Base-by-base conservation (phyloP, 257 asterid genomes). In the Datura wrightii region DNA sequence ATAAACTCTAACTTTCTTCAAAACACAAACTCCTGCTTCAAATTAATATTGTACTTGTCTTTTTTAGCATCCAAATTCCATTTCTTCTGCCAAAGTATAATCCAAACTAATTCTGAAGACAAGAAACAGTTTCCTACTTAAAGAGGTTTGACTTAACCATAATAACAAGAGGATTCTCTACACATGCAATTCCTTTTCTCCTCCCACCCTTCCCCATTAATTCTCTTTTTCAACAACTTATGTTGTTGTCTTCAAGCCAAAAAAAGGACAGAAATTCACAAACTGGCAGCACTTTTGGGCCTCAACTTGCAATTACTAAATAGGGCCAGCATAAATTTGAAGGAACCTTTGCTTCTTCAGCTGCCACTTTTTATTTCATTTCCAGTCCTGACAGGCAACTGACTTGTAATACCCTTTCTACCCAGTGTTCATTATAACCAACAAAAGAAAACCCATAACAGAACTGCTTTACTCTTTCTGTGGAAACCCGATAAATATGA, bases 301-400 rank as follows among this genome's bases (percentile, higher is more conserved):
- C 36, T 2, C 53, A 69, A 39, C 52, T 69, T 41, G 79, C 79
- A 69, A 74, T 74, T 74, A 74, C 59, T 19, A 74, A 48, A 50
- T 74, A 19, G 60, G 59, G 13, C 60, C 60, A 48, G 80, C 42
- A 74, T 48, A 48, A 48, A 48, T 48, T 74, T 74, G 41, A 36
- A 19, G 80, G 13, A 48, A 74, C n/a, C 39, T 74, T 72, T 48
- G 60, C 60, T 74, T 19, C 5, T 74, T 48, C 80, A 48, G 59
- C 3, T 74, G 41, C 80, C 80, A 74, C 59, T 24, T 74, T 70
- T 44, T 74, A 36, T 41, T 48, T 15, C 19, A 46, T 74, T 48
- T 74, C 80, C 56, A 50, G 16, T 19, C 59, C 80, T 74, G 59
- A 48, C 59, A 74, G 46, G 62, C 62, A 76, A 76, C 39, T 76